phyloP scores from a whole-genome alignment of 495 filamentous ascomycete genomes.

The Gamarada debralockiae region DNA sequence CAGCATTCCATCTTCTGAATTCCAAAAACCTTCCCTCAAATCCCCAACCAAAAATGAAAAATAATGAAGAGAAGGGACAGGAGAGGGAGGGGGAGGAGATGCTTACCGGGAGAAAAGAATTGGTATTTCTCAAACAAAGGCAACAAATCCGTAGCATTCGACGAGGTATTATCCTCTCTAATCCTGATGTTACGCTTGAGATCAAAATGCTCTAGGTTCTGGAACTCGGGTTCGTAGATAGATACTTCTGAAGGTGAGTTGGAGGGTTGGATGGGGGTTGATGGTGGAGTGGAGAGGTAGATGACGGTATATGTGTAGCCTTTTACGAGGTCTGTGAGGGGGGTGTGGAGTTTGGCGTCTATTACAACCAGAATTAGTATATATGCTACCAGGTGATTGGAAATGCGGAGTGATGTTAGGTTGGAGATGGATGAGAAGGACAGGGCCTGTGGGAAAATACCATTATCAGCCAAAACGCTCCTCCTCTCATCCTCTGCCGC shows the following conservation, averaged over 20 bases:
- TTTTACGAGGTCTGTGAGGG: constrained; percentile 5
- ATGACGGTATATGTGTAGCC: constrained; percentile 42
- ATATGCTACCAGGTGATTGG: no score
- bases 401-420: no score
- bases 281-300: constrained; percentile 24
- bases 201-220: constrained; percentile 39
- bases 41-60: no score
- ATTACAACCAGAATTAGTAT: background rate
- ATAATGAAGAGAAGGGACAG: background rate
- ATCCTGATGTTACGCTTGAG: constrained; percentile 38
- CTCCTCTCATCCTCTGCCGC: background rate
- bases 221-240: constrained; percentile 45
- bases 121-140: constrained; percentile 90
- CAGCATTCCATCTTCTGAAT: background rate
- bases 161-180: constrained; percentile 22
- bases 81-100: background rate
- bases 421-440: background rate
- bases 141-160: constrained; percentile 26
- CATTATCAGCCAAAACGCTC: background rate
- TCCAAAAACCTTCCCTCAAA: background rate
- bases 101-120: constrained; percentile 68
- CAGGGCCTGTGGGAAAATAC: background rate
- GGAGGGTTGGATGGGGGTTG: background rate
- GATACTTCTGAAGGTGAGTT: constrained; percentile 25
- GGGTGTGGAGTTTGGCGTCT: constrained; percentile 8